Evolutionary conservation across 805 yeast species (phyloP), one percentile per base, ranked within the genome.

Genomic region (Candida maltosa): DNA sequence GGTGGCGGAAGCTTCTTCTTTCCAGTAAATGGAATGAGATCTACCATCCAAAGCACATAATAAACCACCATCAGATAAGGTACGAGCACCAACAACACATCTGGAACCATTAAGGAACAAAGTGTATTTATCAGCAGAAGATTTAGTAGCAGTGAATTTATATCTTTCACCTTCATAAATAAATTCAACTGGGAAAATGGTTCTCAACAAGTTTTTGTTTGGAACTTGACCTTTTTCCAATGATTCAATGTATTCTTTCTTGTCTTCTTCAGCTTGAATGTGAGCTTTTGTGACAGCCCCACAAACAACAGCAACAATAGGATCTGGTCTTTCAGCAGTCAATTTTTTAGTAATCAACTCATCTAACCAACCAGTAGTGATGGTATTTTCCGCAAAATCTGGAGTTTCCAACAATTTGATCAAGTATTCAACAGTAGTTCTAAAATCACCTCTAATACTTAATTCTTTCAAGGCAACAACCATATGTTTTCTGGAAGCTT

Each of bases 321-420:
- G 78, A 61, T 94, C 97, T 27, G 98, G 98, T 65, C 97, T 82
- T 66, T 93, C 97, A 26, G 96, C 95, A 26, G 98, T 93, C 61
- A 94, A 78, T 53, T 85, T 88, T 64, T 87, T 86, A 41, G 95
- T 73, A 53, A 93, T 93, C 54, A 93, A 77, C 64, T 91, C 97
- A 63, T 93, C 98, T 55, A 93, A 78, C 99, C 99, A 93, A 38
- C 97, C 97, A 39, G 99, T 93, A 40, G 98, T 93, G 54, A 93
- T 91, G 32, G 93, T 91, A 64, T 93, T 94, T 39, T 83, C 88
- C 66, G 88, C 97, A 52, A 93, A 93, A 58, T 85, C 98, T 37
- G 95, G 93, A 16, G 98, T 89, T 68, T 93, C 97, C 52, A 93
- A 74, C 49, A 93, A 75, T 61, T 91, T 91, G 65, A 94, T 93